Base-by-base conservation (phyloP, 495 filamentous ascomycete species). In the Lasiosphaeris hirsuta region DNA sequence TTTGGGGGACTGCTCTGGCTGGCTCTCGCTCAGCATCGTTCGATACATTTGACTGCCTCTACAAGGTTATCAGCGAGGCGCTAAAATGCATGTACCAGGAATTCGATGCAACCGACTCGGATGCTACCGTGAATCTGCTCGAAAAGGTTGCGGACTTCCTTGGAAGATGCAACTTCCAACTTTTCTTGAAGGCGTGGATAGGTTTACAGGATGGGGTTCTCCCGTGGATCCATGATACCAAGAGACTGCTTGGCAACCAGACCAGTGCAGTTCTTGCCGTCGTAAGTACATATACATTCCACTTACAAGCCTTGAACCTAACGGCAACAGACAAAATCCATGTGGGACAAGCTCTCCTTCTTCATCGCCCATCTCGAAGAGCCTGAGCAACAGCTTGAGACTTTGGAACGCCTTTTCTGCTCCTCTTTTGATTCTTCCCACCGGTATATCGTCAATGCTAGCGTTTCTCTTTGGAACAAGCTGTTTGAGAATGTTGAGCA, bases 31-130 rank as follows among this genome's bases (percentile, higher is more conserved):
- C 69, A 35, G 47, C 72, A 11, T 71, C 74, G 0, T 81, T 81
- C 33, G 84, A 88, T 62, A 78, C 85, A 0, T 86, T 83, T 54
- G 80, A 84, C 63, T 68, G 78, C 30, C 66, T 90, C 8, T 89
- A 88, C 69, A 76, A 74, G 39, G 74, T 81, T 54, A 69, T 78
- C 5, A 75, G 71, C 47, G 58, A 70, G 33, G 66, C 77, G 3
- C 63, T 89, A 17, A 63, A 55, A 19, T 64, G 44, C 2, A 65
- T 75, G 4, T 88, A 88, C 58, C 53, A 56, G 13, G 55, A 67
- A 0, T 66, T 72, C 14, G 47, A 59, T 15, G 23, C 60, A 1
- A 54, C 65, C 18, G 58, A 68, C 7, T 42, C 63, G 6, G 62
- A 73, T 43, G 54, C 66, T 1, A 44, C 61, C 4, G 61, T 57